Evolutionary conservation across 2,329 filamentous ascomycete genomes (phyloP).

Genomic region (Paramyrothecium roridum): DNA sequence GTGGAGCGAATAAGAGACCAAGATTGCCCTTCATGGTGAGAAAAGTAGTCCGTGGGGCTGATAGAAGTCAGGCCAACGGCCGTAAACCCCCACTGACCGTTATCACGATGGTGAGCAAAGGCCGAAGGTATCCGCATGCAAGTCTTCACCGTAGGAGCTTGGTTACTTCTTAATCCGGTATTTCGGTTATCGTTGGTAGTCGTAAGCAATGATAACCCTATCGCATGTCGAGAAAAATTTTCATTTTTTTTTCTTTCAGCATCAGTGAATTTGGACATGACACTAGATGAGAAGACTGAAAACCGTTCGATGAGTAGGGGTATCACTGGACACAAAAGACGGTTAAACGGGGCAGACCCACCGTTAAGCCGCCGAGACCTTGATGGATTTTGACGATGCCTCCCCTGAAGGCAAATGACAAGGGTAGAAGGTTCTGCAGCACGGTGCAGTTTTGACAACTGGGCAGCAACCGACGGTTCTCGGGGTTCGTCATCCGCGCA

Average conservation of each 20-base stretch:
- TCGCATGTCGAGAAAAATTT: background rate
- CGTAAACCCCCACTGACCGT: background rate
- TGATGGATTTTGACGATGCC: background rate
- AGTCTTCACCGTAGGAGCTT: background rate
- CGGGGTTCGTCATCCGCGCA: background rate
- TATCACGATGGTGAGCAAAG: background rate
- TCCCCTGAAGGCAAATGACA: too few species aligned
- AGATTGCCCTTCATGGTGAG: too few species aligned
- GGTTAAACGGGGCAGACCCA: background rate
- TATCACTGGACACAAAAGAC: background rate
- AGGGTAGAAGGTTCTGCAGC: too few species aligned
- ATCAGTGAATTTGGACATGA: background rate
- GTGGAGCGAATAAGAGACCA: too few species aligned
- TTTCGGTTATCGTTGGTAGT: background rate
- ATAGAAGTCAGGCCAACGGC: background rate
- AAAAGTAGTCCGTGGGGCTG: background rate
- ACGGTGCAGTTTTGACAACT: too few species aligned
- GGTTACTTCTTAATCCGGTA: background rate
- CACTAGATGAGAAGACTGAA: background rate
- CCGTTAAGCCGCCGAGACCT: background rate
- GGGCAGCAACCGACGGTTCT: background rate
- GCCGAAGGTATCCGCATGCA: background rate
- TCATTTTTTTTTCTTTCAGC: background rate
- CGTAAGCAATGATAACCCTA: too few species aligned
- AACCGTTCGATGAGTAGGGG: background rate